Evolutionary conservation across 371 early-diverging fungal species (phyloP).

Genomic region (Mortierella sp.): DNA sequence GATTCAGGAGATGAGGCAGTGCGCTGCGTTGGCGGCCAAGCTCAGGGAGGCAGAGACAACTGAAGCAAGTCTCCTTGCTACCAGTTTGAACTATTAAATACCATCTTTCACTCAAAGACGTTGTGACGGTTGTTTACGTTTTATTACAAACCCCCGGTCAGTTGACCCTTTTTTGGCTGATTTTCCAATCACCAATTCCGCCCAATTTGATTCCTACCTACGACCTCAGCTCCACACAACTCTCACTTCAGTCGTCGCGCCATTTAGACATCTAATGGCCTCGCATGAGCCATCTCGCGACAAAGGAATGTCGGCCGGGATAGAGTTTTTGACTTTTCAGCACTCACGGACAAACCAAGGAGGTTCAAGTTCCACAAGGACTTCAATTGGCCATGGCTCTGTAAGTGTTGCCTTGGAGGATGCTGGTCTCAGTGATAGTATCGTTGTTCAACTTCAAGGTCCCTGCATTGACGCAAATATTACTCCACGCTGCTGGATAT

Average conservation of each 20-base stretch:
- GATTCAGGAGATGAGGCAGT: slow-evolving; percentile 28
- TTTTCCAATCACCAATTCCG: background rate
- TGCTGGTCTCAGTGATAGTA: background rate
- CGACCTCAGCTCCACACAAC: background rate
- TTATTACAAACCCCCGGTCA: slow-evolving; percentile 4
- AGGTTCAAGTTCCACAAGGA: background rate
- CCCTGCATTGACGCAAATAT: background rate
- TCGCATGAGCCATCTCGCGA: background rate
- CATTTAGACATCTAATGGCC: background rate
- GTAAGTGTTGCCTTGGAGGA: background rate
- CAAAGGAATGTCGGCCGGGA: background rate
- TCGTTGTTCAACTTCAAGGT: no score
- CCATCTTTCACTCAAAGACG: no score
- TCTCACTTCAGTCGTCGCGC: background rate
- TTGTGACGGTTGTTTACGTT: slow-evolving; percentile 14
- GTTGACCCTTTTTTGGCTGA: background rate
- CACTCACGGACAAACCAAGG: slow-evolving; percentile 3
- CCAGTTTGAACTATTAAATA: slow-evolving; percentile 3
- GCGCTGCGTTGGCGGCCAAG: slow-evolving; percentile 19
- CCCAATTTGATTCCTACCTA: background rate
- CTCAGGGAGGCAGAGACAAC: slow-evolving; percentile 25
- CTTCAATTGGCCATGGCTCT: background rate
- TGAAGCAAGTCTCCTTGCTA: slow-evolving; percentile 25
- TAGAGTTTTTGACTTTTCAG: background rate
- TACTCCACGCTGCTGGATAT: background rate